phyloP scores from a whole-genome alignment of 176 grass and related monocot species.

The Luzula sylvatica region DNA sequence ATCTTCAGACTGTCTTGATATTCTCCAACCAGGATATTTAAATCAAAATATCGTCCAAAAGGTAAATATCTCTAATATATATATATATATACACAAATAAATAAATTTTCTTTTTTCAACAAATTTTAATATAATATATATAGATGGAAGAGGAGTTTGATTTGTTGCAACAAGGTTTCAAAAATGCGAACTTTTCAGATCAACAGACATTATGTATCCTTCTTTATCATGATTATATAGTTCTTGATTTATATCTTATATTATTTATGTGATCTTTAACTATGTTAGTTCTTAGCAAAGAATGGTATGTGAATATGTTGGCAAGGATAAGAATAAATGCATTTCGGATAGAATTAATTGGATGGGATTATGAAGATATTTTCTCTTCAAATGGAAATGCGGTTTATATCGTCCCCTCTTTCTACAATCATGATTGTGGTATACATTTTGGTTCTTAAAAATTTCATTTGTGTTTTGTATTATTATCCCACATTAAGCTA shows the following conservation, averaged over 20 bases:
- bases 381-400: constrained; percentile 62
- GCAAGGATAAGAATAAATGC: constrained; percentile 92
- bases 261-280: constrained; percentile 42
- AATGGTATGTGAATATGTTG: constrained; percentile 87
- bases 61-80: too few species aligned
- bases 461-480: constrained; percentile 10
- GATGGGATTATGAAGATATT: constrained; percentile 66
- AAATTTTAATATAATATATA: background rate
- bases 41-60: constrained; percentile 32
- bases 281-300: constrained; percentile 63
- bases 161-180: constrained; percentile 46
- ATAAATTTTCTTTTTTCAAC: constrained; percentile 9
- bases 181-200: constrained; percentile 42
- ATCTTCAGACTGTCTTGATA: constrained; percentile 51
- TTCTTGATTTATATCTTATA: too few species aligned
- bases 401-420: constrained; percentile 84
- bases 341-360: constrained; percentile 78
- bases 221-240: background rate
- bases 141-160: constrained; percentile 65
- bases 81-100: too few species aligned
- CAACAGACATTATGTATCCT: constrained; percentile 62
- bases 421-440: constrained; percentile 96
- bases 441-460: constrained; percentile 17
- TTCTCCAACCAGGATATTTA: constrained; percentile 62
- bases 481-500: constrained; percentile 7